Evolutionary conservation across 306 rosid genomes (phyloP).

Genomic region (Quillaja saponaria): DNA sequence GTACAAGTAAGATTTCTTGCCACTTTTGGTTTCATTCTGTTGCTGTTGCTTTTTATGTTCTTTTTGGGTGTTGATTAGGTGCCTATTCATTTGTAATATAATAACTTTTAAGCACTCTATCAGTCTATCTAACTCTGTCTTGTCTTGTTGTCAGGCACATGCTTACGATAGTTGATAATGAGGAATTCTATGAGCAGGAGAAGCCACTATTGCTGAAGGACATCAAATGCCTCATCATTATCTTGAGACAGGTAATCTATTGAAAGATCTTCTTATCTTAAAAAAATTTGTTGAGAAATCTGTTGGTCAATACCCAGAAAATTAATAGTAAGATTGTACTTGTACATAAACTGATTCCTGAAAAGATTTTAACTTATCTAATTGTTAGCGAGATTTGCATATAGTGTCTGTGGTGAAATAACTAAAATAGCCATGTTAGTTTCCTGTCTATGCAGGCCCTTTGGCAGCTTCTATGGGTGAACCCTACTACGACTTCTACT

Average conservation of each 20-base stretch:
- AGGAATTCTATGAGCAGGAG: constrained; percentile 95
- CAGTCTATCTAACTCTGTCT: constrained; percentile 2
- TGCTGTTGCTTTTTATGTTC: no score
- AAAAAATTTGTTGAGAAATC: constrained; percentile 25
- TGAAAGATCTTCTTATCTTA: constrained; percentile 19
- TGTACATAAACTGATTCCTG: constrained; percentile 13
- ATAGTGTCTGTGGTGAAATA: neutral
- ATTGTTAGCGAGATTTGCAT: neutral
- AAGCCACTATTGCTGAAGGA: constrained; percentile 86
- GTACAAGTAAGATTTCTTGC: constrained; percentile 69
- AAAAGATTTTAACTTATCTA: neutral
- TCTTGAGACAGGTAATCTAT: constrained; percentile 81
- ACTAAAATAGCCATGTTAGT: neutral
- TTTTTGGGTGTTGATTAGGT: no score
- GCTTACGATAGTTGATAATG: constrained; percentile 92
- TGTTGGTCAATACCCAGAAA: constrained; percentile 20
- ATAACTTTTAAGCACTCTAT: no score
- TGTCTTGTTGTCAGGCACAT: constrained; percentile 71
- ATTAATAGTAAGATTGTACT: no score
- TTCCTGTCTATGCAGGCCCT: constrained; percentile 70
- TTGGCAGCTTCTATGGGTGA: constrained; percentile 96
- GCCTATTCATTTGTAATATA: no score
- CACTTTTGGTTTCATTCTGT: constrained; percentile 12
- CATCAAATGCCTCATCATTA: constrained; percentile 73
- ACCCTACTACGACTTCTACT: constrained; percentile 56